Percentiles rank a stretch among this genome's conserved stretches.
Conservation (phyloP, 129 eudicot species). For the Daucus carota region DNA sequence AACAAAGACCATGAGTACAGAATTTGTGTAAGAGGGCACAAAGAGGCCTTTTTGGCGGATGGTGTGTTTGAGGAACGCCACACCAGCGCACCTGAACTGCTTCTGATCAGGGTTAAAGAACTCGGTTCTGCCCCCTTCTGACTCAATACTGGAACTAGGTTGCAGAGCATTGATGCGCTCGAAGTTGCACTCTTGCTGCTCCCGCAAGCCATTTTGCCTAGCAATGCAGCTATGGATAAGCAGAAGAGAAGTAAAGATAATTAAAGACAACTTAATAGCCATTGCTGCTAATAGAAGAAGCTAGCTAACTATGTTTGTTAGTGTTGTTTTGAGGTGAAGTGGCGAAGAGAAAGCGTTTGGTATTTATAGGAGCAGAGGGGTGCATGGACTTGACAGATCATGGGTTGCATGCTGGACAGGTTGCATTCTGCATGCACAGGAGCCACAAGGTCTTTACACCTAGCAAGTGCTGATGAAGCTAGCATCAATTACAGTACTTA, state of each 20-base stretch:
- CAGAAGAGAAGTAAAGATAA: constrained; percentile 1
- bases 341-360: constrained; percentile 17
- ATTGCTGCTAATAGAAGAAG: constrained; percentile 3
- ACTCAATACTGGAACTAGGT: constrained; percentile 29
- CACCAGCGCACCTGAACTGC: constrained; percentile 49
- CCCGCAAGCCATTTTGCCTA: constrained; percentile 11
- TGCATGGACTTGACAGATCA: constrained; percentile 23
- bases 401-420: neutral
- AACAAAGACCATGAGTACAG: constrained; percentile 50
- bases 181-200: constrained; percentile 40
- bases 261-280: constrained; percentile 19
- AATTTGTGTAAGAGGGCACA: constrained; percentile 32
- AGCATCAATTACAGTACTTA: neutral
- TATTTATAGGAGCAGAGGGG: constrained; percentile 18
- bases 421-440: neutral
- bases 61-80: constrained; percentile 18
- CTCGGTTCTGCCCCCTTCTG: constrained; percentile 69
- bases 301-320: neutral
- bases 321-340: constrained; percentile 15
- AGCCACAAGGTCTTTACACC: neutral
- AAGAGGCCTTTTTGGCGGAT: constrained; percentile 28
- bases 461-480: neutral
- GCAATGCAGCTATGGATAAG: constrained; percentile 27
- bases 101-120: constrained; percentile 35
- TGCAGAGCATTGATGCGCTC: constrained; percentile 39